A percentile compares a stretch with the other conserved stretches of the same genome.
These are phyloP conservation scores for Tillandsia fasciculata DNA, from an alignment of 176 grass and related monocot genomes.

Conservation along the genomic window DNA sequence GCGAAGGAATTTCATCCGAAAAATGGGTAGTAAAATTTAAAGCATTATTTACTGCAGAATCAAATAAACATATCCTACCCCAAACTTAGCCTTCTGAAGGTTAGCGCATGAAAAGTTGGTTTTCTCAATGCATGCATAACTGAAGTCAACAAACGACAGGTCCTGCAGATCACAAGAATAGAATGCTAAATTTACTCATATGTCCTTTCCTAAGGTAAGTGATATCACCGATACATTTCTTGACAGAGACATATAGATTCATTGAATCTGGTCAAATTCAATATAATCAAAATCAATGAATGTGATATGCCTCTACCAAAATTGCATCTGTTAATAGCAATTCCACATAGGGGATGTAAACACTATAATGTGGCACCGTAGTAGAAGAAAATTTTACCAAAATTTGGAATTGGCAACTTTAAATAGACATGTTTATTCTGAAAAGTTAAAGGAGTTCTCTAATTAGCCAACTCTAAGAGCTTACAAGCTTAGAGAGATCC, in stretches of 20 bases:
- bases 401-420: background rate
- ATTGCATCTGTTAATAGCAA: no score
- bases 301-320: background rate
- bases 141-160: constrained; percentile 76
- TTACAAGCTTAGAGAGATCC: constrained; percentile 87
- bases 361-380: no score
- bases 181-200: background rate
- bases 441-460: background rate
- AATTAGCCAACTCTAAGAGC: constrained; percentile 7
- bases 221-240: no score
- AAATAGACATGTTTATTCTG: background rate
- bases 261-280: no score
- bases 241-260: no score
- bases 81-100: constrained; percentile 87
- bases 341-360: no score
- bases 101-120: constrained; percentile 63
- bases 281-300: no score
- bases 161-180: constrained; percentile 38
- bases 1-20: background rate
- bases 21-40: constrained; percentile 1
- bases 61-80: constrained; percentile 31
- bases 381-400: no score
- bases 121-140: constrained; percentile 61
- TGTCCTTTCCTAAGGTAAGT: no score
- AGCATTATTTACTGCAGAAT: background rate